phyloP scores from a whole-genome alignment of 75 land plant genomes.

The Pinus tabuliformis region DNA sequence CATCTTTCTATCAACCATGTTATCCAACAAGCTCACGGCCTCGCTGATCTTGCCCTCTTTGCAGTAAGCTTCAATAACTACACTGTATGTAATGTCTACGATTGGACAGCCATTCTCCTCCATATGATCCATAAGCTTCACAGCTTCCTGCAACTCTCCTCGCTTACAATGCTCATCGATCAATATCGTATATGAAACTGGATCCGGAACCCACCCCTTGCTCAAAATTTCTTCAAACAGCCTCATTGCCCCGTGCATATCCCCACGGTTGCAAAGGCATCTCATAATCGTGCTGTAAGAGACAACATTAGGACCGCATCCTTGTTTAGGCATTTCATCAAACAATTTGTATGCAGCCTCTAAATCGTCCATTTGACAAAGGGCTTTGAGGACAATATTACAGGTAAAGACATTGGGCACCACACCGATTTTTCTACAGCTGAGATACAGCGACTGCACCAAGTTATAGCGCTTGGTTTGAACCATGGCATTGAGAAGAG shows the following conservation, averaged over 20 bases:
- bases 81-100: conserved; percentile 58
- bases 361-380: conserved; percentile 38
- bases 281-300: conserved; percentile 53
- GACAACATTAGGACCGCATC: conserved; percentile 59
- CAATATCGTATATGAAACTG: conserved; percentile 47
- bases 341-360: conserved; percentile 40
- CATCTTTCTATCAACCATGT: conserved; percentile 53
- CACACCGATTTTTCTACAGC: conserved; percentile 29
- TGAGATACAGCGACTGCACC: conserved; percentile 31
- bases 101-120: conserved; percentile 50
- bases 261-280: conserved; percentile 30
- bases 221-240: conserved; percentile 44
- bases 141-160: conserved; percentile 49
- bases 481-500: conserved; percentile 54
- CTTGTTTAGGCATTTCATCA: conserved; percentile 61
- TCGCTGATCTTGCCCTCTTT: conserved; percentile 52
- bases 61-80: conserved; percentile 62
- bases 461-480: conserved; percentile 31
- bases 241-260: conserved; percentile 36
- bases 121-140: conserved; percentile 66
- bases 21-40: conserved; percentile 58
- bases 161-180: conserved; percentile 56
- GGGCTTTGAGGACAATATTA: conserved; percentile 52
- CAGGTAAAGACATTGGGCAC: conserved; percentile 52
- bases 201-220: conserved; percentile 59